Percentiles rank a stretch among this genome's conserved stretches.
These are phyloP conservation scores for Malus orientalis DNA, from an alignment of 306 rosid species.

Conservation along the genomic window DNA sequence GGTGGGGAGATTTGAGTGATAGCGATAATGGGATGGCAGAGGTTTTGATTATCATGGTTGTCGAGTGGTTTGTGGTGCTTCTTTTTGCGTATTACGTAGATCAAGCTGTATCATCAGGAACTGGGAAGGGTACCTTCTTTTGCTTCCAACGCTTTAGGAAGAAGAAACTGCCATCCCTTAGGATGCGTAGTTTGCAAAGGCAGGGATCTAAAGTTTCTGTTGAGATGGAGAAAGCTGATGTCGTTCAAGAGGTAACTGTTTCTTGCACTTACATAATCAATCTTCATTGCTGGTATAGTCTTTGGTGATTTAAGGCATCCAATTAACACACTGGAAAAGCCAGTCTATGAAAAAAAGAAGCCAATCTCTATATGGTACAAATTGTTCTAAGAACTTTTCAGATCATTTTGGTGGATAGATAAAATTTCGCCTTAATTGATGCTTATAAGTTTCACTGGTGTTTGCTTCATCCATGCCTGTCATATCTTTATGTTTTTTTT, in stretches of 20 bases:
- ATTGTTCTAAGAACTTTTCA: background rate
- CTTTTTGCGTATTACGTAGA: constrained; percentile 61
- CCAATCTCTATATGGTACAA: background rate
- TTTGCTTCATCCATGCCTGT: background rate
- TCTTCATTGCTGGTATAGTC: background rate
- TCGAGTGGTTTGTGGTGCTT: constrained; percentile 69
- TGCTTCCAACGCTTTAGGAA: constrained; percentile 50
- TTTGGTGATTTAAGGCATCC: background rate
- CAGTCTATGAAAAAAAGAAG: background rate
- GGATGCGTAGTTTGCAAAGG: constrained; percentile 49
- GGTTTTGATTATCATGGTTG: constrained; percentile 51
- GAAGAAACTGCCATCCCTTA: constrained; percentile 37
- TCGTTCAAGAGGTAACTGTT: constrained; percentile 69
- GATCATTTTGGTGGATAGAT: background rate
- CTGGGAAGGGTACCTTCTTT: constrained; percentile 50
- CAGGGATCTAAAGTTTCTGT: constrained; percentile 64
- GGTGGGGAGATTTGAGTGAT: constrained; percentile 68
- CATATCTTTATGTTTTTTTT: background rate
- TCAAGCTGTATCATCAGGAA: constrained; percentile 56
- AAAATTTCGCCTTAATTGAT: background rate
- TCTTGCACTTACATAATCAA: background rate
- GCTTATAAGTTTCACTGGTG: background rate
- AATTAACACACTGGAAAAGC: background rate
- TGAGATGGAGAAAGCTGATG: constrained; percentile 74
- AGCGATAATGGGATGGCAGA: constrained; percentile 68